A percentile compares a stretch with the other conserved stretches of the same genome.
phyloP scores from a whole-genome alignment of 2,329 filamentous ascomycete species.

The Neodidymelliopsis sp. region DNA sequence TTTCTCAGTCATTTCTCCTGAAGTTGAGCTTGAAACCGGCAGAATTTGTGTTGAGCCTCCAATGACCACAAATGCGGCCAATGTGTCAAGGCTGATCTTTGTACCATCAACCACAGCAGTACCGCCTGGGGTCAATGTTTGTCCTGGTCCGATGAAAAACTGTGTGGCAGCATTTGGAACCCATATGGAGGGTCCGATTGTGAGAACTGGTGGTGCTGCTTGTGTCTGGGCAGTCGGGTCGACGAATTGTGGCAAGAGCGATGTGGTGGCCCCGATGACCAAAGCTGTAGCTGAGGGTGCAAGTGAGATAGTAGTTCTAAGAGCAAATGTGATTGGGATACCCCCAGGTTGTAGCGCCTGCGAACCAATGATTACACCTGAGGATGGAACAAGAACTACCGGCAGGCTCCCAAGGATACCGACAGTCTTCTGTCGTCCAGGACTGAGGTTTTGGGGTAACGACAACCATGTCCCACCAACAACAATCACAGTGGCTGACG shows the following conservation, averaged over 20 bases:
- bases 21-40: neutral
- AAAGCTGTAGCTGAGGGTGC: conserved; percentile 39
- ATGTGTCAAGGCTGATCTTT: conserved; percentile 50
- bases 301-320: conserved; percentile 39
- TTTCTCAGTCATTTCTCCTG: too few relatives aligned
- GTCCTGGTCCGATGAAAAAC: conserved; percentile 51
- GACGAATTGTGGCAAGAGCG: conserved; percentile 27
- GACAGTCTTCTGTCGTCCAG: conserved; percentile 15
- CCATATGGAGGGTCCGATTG: conserved; percentile 49
- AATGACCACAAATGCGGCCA: conserved; percentile 51
- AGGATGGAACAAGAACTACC: conserved; percentile 43
- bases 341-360: conserved; percentile 48
- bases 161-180: conserved; percentile 57
- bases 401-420: conserved; percentile 35
- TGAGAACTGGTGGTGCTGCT: conserved; percentile 47
- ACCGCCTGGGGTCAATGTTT: conserved; percentile 50
- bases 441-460: neutral
- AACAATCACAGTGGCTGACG: conserved; percentile 46
- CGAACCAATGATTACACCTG: conserved; percentile 43
- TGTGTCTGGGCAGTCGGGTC: conserved; percentile 14
- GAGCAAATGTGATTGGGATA: conserved; percentile 46
- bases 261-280: conserved; percentile 37
- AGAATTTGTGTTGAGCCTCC: conserved; percentile 45
- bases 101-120: conserved; percentile 49
- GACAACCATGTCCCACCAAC: conserved; percentile 36